Percentiles rank a stretch among this genome's conserved stretches.
Conservation (phyloP, 176 grass and related monocot genomes). For the Eragrostis curvula region DNA sequence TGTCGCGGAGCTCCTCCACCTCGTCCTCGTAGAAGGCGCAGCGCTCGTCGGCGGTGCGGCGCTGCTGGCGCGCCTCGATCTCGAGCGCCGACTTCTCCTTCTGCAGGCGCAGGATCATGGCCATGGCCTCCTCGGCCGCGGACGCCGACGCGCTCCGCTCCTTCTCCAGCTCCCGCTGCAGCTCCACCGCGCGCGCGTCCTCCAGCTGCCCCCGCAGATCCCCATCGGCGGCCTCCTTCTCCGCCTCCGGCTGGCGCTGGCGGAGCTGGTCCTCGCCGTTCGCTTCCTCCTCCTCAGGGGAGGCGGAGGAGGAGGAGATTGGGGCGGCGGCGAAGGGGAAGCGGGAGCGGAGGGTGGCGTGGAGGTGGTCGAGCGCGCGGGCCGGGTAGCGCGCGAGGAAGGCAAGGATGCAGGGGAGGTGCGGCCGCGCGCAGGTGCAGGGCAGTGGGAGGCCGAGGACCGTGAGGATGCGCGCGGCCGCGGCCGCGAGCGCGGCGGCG, state of each 20-base stretch:
- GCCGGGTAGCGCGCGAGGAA: constrained; percentile 42
- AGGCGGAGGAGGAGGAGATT: neutral
- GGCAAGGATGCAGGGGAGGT: constrained; percentile 43
- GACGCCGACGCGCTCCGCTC: constrained; percentile 80
- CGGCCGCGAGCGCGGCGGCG: constrained; percentile 37
- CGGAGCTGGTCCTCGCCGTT: neutral
- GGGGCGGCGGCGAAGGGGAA: constrained; percentile 39
- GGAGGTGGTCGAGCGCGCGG: constrained; percentile 34
- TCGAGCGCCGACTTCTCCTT: constrained; percentile 84
- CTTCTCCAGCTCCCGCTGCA: constrained; percentile 79
- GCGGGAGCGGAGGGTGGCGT: constrained; percentile 46
- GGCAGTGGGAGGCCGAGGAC: constrained; percentile 40
- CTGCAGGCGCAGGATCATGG: constrained; percentile 94
- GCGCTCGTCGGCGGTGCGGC: constrained; percentile 69
- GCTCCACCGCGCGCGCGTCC: constrained; percentile 26
- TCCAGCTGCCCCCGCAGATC: neutral
- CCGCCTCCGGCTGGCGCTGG: neutral
- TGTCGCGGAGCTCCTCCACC: constrained; percentile 80
- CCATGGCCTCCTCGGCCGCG: constrained; percentile 91
- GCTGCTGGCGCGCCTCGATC: constrained; percentile 77
- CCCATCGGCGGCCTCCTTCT: neutral
- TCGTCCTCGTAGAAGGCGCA: constrained; percentile 78
- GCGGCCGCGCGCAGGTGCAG: constrained; percentile 60
- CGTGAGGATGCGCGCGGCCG: constrained; percentile 24
- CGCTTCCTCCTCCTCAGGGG: no score